These are phyloP conservation scores for Verticillium tricorpus DNA, from an alignment of 2,329 filamentous ascomycete species.

Conservation along the genomic window DNA sequence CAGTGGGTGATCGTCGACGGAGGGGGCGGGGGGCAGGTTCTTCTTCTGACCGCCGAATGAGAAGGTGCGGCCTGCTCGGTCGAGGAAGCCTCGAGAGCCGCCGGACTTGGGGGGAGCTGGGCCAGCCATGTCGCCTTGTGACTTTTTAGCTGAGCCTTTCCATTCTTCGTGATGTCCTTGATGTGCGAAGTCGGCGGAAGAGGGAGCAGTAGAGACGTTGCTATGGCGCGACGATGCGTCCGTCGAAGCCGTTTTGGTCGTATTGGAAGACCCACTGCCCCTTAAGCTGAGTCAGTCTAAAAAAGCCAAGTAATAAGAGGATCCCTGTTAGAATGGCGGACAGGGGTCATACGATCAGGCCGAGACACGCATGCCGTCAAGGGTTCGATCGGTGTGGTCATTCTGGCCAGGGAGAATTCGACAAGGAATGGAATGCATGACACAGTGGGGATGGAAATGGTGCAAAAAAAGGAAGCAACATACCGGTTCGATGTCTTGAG, in stretches of 20 bases:
- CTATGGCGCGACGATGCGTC: slow-evolving; percentile 60
- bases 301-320: slow-evolving; percentile 3
- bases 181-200: slow-evolving; percentile 42
- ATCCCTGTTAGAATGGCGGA: slow-evolving; percentile 7
- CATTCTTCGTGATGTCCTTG: slow-evolving; percentile 34
- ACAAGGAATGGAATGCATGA: slow-evolving; percentile 1
- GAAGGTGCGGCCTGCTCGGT: slow-evolving; percentile 53
- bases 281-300: slow-evolving; percentile 37
- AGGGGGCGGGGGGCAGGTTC: slow-evolving; percentile 29
- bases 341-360: slow-evolving; percentile 4
- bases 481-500: slow-evolving; percentile 52
- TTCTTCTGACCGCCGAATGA: slow-evolving; percentile 57
- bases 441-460: slow-evolving; percentile 2
- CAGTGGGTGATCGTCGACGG: slow-evolving; percentile 29
- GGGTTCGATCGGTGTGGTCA: background rate
- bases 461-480: slow-evolving; percentile 23
- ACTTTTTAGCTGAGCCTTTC: slow-evolving; percentile 31
- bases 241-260: slow-evolving; percentile 54
- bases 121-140: slow-evolving; percentile 30
- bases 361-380: slow-evolving; percentile 4
- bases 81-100: slow-evolving; percentile 42
- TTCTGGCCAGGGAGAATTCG: slow-evolving; percentile 1
- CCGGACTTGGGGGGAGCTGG: slow-evolving; percentile 42
- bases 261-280: slow-evolving; percentile 57
- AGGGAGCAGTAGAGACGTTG: slow-evolving; percentile 57